Conservation (phyloP, 352 stramenopile species). For the Phytophthora macrochlamydospora region DNA sequence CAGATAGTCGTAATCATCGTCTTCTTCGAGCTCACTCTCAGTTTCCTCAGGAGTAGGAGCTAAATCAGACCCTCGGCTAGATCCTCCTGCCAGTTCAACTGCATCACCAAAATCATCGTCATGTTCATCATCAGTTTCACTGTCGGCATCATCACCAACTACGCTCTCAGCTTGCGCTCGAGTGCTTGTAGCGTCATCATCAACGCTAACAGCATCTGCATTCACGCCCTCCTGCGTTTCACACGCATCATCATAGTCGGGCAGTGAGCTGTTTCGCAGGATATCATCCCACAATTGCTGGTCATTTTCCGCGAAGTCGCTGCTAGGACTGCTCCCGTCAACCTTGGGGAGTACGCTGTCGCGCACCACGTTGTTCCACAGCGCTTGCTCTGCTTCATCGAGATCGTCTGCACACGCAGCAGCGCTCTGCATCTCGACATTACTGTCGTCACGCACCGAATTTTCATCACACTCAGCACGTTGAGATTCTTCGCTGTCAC, state of each 20-base stretch:
- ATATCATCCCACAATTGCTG: too few relatives aligned
- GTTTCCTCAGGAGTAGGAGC: background rate
- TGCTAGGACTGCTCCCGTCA: background rate
- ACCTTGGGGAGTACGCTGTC: background rate
- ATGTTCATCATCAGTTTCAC: background rate
- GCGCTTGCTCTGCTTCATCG: background rate
- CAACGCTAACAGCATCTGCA: background rate
- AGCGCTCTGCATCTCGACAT: background rate
- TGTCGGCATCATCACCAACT: background rate
- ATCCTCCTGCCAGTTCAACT: background rate
- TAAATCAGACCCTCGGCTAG: background rate
- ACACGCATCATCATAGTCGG: conserved; percentile 6
- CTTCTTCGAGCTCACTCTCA: background rate
- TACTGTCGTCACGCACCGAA: background rate
- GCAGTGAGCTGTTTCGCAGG: background rate
- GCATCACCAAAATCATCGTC: background rate
- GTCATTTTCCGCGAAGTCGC: background rate
- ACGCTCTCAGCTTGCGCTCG: background rate
- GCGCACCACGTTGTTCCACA: background rate
- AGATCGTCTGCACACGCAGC: background rate
- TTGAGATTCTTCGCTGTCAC: conserved; percentile 5
- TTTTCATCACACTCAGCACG: background rate
- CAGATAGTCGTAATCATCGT: conserved; percentile 3
- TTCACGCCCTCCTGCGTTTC: conserved; percentile 12
- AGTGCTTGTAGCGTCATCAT: background rate